Base-by-base conservation (phyloP, 768 basidiomycete species). In the Mrakia blollopis region DNA sequence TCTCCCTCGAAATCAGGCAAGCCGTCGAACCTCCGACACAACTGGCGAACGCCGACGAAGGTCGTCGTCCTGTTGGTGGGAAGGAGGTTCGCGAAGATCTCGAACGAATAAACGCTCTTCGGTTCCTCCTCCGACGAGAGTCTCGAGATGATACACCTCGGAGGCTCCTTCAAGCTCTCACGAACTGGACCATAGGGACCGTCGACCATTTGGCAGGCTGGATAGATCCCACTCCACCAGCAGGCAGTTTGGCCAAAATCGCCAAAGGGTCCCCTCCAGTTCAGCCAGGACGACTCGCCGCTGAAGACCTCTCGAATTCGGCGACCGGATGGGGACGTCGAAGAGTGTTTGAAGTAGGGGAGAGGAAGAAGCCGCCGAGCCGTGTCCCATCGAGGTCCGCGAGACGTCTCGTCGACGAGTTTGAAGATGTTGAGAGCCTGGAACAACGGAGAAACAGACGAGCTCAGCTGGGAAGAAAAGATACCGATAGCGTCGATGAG, bases 321-420 rank as follows among this genome's bases (percentile, higher is more conserved):
- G 39, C 39, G 35, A n/a, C 3, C 25, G 2, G 32, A 39, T 25
- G n/a, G n/a, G 3, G 54, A 41, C 3, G 25, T 4, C 2, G 47
- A 30, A 23, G 52, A 18, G 13, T 16, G 65, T 18, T 35, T 41
- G n/a, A 68, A 72, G 32, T 60, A 72, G 1, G 47, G 72, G 28
- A 52, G 18, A 35, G 60, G 30, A 23, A 54, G 47, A 7, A 57
- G 50, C 4, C 60, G 54, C 7, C 30, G 72, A 60, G 60, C 41
- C n/a, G 72, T 72, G 28, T 72, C 72, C 72, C 72, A 72, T 21
- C 72, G 72, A 37, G 52, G 32, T 30, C 72, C 72, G 3, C 50
- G 50, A 23, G 72, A 72, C 23, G 72, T 72, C 13, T 30, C 32
- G 52, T 72, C 72, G 50, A 35, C 50, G 47, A 72, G 50, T 14